Evolutionary conservation across 1,284 basidiomycete species (phyloP).

Genomic region (Malassezia pachydermatis): DNA sequence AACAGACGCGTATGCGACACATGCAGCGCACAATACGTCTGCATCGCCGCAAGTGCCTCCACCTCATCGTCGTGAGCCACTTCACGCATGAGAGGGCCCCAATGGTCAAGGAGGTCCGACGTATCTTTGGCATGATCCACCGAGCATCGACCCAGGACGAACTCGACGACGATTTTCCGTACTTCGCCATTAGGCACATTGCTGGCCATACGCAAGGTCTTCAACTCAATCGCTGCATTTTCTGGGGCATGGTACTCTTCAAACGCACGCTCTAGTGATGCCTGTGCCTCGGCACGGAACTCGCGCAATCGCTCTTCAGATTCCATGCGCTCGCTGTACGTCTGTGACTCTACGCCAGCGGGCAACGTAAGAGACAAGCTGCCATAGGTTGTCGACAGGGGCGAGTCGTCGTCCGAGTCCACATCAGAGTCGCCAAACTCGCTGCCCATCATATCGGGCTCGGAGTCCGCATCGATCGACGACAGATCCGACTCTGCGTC

Average conservation of each 20-base stretch:
- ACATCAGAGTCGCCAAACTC: conserved; percentile 21
- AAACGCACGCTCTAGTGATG: conserved; percentile 77
- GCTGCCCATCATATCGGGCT: conserved; percentile 18
- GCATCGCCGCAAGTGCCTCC: conserved; percentile 45
- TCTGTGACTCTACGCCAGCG: conserved; percentile 24
- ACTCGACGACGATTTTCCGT: conserved; percentile 63
- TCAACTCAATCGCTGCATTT: conserved; percentile 81
- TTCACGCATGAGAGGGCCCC: conserved; percentile 48
- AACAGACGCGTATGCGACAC: conserved; percentile 36
- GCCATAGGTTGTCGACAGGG: conserved; percentile 21
- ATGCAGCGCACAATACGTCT: conserved; percentile 34
- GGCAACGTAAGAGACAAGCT: conserved; percentile 25
- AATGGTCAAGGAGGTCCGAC: conserved; percentile 43
- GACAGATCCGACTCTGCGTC: conserved; percentile 31
- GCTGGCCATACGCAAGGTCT: conserved; percentile 84
- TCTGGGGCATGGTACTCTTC: conserved; percentile 80
- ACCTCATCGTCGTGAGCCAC: conserved; percentile 47
- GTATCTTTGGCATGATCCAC: conserved; percentile 30
- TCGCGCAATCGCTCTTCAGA: conserved; percentile 51
- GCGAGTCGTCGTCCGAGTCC: conserved; percentile 16
- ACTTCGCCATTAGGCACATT: conserved; percentile 72
- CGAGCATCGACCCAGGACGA: conserved; percentile 31
- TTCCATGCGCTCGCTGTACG: conserved; percentile 30
- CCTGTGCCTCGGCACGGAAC: conserved; percentile 65
- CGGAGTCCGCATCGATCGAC: conserved; percentile 30